Base-by-base conservation (phyloP, 2,329 filamentous ascomycete species). In the Raffaelea arxii region DNA sequence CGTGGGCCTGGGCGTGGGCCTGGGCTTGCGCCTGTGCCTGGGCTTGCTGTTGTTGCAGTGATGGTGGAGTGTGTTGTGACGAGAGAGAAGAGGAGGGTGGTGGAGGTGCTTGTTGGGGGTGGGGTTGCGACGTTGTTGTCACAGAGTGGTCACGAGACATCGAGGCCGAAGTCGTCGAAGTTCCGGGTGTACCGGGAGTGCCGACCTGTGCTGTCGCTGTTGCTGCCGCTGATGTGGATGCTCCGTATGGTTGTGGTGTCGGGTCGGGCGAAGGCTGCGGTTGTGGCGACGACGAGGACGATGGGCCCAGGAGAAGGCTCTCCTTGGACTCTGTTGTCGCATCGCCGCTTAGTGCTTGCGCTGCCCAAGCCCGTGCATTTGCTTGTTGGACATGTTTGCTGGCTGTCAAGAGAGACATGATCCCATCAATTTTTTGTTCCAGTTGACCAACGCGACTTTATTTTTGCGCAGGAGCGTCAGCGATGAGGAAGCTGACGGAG, bases 401-500 rank as follows among this genome's bases (percentile, higher is more conserved):
- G 10, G 58, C 58, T 2, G 61, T 60, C 16, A 66, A 55, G 9
- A 66, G 57, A 14, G 61, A 64, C 46, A 67, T 62, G 42, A 67
- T 59, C 41, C 62, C 62, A 18, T 67, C 64, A 25, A 67, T 60
- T 47, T 66, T 66, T 44, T 62, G 58, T 44, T 67, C 65, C 3
- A 67, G 37, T 45, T 65, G 63, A 6, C 60, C 62, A 2, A 67
- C 64, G 5, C 62, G 60, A 4, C 63, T 66, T 19, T 4, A 4
- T 25, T 25, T 40, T 4, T 32, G 19, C 10, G 10, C 36, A 39
- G 11, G 21, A 43, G 41, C 35, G 16, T 32, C 11, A 19, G 21
- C 38, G n/a, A 18, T 21, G 11, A 19, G 2, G 12, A 12, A 35
- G 25, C 11, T 44, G 41, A 32, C 19, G 35, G n/a, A 30, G 5